A percentile compares a stretch with the other conserved stretches of the same genome.
Evolutionary conservation across 1,284 basidiomycete genomes (phyloP).

Genomic region (Sporisorium scitamineum): DNA sequence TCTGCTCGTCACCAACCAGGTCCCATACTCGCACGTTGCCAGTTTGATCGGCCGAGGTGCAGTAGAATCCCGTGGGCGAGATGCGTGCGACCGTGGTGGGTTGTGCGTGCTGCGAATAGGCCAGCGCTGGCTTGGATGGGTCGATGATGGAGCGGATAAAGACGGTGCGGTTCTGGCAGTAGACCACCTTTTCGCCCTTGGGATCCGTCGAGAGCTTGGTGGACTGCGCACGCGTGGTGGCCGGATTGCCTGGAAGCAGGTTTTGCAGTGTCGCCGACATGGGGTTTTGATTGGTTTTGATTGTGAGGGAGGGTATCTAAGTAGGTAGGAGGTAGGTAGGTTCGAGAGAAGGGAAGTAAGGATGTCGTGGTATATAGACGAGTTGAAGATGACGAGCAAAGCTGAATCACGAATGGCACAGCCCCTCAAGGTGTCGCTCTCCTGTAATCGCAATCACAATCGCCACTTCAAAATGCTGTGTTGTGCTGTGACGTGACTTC

Average conservation of each 20-base stretch:
- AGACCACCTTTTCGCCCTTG: constrained; percentile 80
- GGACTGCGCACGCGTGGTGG: constrained; percentile 74
- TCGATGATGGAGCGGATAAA: constrained; percentile 71
- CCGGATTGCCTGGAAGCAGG: constrained; percentile 59
- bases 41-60: constrained; percentile 76
- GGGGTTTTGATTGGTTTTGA: too few relatives aligned
- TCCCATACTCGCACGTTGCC: constrained; percentile 85
- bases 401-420: too few relatives aligned
- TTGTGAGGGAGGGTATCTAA: too few relatives aligned
- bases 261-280: constrained; percentile 50
- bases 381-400: too few relatives aligned
- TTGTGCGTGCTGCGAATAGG: constrained; percentile 84
- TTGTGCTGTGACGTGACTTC: not conserved
- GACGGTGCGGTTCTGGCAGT: constrained; percentile 85
- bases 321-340: too few relatives aligned
- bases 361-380: constrained; percentile 1
- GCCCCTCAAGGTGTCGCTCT: not conserved
- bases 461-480: not conserved
- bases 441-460: not conserved
- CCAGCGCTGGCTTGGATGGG: constrained; percentile 62
- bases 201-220: constrained; percentile 82
- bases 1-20: constrained; percentile 85
- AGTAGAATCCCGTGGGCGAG: constrained; percentile 94
- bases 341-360: not conserved
- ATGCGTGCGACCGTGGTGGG: constrained; percentile 89